phyloP scores from a whole-genome alignment of 2,329 filamentous ascomycete genomes.

The Ascochyta clinopodiicola region DNA sequence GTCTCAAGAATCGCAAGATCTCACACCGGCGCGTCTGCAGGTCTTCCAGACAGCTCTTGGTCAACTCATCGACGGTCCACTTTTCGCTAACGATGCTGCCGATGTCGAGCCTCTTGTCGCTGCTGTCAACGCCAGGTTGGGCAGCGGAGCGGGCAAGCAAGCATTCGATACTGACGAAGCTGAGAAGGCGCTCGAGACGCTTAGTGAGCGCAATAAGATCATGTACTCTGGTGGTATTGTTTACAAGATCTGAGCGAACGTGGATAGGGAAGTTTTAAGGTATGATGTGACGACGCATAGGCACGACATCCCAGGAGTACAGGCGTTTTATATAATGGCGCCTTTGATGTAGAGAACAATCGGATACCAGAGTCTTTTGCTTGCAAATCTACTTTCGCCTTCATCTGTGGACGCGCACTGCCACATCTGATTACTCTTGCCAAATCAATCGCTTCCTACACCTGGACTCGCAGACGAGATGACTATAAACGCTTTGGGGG shows the following conservation, averaged over 20 bases:
- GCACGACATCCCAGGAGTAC: neutral
- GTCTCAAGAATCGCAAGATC: slow-evolving; percentile 53
- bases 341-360: neutral
- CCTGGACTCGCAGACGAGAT: too few species aligned
- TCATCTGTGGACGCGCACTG: too few species aligned
- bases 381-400: too few species aligned
- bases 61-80: slow-evolving; percentile 76
- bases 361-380: neutral
- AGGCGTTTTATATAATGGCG: neutral
- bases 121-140: slow-evolving; percentile 78
- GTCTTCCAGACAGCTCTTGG: slow-evolving; percentile 83
- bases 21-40: slow-evolving; percentile 68
- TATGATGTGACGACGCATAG: neutral
- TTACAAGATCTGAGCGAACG: slow-evolving; percentile 52
- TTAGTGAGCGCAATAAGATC: slow-evolving; percentile 86
- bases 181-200: slow-evolving; percentile 74
- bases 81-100: slow-evolving; percentile 90
- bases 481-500: too few species aligned
- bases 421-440: neutral
- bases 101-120: slow-evolving; percentile 75
- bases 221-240: slow-evolving; percentile 68
- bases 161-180: slow-evolving; percentile 76
- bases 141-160: slow-evolving; percentile 61
- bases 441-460: neutral
- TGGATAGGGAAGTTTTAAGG: neutral